phyloP scores from a whole-genome alignment of 257 asterid species.

The Jacaranda copaia region DNA sequence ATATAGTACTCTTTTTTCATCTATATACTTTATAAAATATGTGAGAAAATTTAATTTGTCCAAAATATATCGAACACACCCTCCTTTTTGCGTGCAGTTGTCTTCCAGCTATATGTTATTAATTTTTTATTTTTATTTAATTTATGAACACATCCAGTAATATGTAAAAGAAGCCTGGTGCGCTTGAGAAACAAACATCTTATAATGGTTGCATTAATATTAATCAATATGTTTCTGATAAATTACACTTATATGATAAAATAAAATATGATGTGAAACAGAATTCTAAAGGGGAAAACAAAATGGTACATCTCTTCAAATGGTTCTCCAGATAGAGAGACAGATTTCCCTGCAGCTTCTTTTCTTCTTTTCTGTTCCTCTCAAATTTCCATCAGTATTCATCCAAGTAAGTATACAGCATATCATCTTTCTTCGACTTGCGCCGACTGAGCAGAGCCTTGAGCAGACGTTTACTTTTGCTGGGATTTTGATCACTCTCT shows the following conservation, averaged over 20 bases:
- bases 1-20: too few species aligned
- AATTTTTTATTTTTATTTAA: too few species aligned
- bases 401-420: slow-evolving; percentile 81
- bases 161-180: not conserved
- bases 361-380: not conserved
- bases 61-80: too few species aligned
- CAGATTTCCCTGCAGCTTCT: slow-evolving; percentile 15
- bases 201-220: slow-evolving; percentile 37
- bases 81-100: too few species aligned
- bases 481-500: slow-evolving; percentile 61
- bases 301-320: slow-evolving; percentile 38
- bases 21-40: too few species aligned
- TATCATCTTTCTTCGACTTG: slow-evolving; percentile 92
- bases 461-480: slow-evolving; percentile 92
- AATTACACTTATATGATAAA: slow-evolving; percentile 44
- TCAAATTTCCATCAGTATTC: slow-evolving; percentile 58
- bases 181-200: slow-evolving; percentile 6
- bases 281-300: slow-evolving; percentile 36
- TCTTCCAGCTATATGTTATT: too few species aligned
- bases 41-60: too few species aligned
- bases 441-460: slow-evolving; percentile 87
- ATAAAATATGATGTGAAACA: slow-evolving; percentile 28
- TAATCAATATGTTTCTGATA: slow-evolving; percentile 37
- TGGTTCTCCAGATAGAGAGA: slow-evolving; percentile 10
- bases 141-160: too few species aligned